Conservation (phyloP, 2,329 filamentous ascomycete genomes). For the Claviceps sp. region DNA sequence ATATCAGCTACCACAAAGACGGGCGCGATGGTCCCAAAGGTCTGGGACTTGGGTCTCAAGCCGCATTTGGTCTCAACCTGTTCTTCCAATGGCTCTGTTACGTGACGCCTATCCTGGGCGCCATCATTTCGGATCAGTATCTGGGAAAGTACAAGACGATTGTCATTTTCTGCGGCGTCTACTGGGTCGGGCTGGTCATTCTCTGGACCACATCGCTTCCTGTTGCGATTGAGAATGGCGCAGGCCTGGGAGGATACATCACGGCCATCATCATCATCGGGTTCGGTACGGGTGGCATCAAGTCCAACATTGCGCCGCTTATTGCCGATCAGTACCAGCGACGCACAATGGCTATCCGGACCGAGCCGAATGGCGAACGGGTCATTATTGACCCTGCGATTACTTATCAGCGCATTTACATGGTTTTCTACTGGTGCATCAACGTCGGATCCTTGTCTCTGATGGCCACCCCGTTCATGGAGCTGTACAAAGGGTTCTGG, state of each 20-base stretch:
- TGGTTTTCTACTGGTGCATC: constrained; percentile 63
- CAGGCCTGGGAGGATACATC: constrained; percentile 36
- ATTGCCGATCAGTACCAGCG: constrained; percentile 55
- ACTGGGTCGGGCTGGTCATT: constrained; percentile 42
- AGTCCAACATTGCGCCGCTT: constrained; percentile 45
- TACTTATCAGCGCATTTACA: constrained; percentile 56
- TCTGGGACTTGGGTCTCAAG: constrained; percentile 39
- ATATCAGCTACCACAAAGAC: constrained; percentile 25
- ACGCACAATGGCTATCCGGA: constrained; percentile 33
- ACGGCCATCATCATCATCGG: constrained; percentile 48
- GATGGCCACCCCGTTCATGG: constrained; percentile 55
- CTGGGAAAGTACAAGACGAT: constrained; percentile 51
- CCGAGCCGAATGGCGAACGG: constrained; percentile 36
- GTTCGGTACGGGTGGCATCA: constrained; percentile 55
- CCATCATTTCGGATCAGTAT: constrained; percentile 43
- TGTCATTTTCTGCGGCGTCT: constrained; percentile 40
- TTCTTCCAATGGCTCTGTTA: constrained; percentile 42
- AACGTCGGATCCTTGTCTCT: constrained; percentile 58
- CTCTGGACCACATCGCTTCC: constrained; percentile 37
- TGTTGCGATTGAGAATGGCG: constrained; percentile 20
- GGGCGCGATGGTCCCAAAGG: constrained; percentile 31
- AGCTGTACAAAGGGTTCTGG: constrained; percentile 55
- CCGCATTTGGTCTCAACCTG: constrained; percentile 39
- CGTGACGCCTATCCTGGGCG: constrained; percentile 32
- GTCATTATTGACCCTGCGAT: constrained; percentile 54